Evolutionary conservation across 306 rosid genomes (phyloP).

Genomic region (Sindora glabra): DNA sequence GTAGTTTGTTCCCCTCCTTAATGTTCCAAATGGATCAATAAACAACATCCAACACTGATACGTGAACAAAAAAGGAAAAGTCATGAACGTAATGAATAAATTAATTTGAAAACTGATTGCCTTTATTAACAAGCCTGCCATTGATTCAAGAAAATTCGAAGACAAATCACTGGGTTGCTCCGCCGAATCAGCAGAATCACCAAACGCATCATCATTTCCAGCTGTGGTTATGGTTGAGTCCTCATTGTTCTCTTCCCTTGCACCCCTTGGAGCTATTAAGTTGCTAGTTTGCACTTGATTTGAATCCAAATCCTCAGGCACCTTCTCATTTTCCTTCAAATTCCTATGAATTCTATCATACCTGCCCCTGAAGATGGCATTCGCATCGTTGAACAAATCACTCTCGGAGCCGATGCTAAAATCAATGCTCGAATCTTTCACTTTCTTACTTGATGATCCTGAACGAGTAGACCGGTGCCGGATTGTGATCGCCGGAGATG

Average conservation of each 20-base stretch:
- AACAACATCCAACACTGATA: slow-evolving; percentile 33
- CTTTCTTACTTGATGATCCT: slow-evolving; percentile 6
- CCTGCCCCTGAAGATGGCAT: slow-evolving; percentile 11
- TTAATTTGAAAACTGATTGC: slow-evolving; percentile 48
- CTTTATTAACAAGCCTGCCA: slow-evolving; percentile 46
- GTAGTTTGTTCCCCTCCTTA: slow-evolving; percentile 26
- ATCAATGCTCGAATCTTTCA: not conserved
- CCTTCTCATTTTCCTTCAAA: slow-evolving; percentile 18
- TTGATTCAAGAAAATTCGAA: slow-evolving; percentile 27
- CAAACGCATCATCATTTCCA: not conserved
- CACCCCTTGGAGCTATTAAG: slow-evolving; percentile 9
- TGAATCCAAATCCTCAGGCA: slow-evolving; percentile 14
- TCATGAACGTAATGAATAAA: slow-evolving; percentile 30
- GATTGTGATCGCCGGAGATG: slow-evolving; percentile 17
- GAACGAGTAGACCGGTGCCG: slow-evolving; percentile 33
- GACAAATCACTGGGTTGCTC: slow-evolving; percentile 24
- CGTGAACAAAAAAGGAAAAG: slow-evolving; percentile 38
- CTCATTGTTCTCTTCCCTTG: slow-evolving; percentile 24
- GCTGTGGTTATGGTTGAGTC: slow-evolving; percentile 43
- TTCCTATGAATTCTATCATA: not conserved
- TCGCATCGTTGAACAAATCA: slow-evolving; percentile 6
- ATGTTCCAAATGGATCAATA: slow-evolving; percentile 48
- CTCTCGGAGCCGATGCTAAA: slow-evolving; percentile 16
- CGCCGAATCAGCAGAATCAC: slow-evolving; percentile 27
- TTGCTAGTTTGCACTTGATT: slow-evolving; percentile 2